These are phyloP conservation scores for Tolypocladium tropicale DNA, from an alignment of 2,329 filamentous ascomycete species.

Conservation along the genomic window DNA sequence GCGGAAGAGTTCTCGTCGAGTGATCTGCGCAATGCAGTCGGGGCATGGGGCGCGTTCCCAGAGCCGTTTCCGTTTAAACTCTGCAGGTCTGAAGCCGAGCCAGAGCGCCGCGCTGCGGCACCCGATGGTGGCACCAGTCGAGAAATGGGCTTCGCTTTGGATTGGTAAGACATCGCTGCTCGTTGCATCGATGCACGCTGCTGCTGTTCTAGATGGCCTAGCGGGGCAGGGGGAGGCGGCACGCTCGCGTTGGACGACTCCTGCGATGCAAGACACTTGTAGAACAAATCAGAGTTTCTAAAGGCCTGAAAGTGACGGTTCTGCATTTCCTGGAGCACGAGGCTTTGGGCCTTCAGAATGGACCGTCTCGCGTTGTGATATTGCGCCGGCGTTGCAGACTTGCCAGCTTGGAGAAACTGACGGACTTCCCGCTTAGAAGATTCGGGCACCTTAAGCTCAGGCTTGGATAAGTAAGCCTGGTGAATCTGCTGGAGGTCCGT, in stretches of 20 bases:
- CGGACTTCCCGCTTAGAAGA: constrained; percentile 60
- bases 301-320: constrained; percentile 72
- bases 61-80: constrained; percentile 25
- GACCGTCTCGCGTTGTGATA: constrained; percentile 76
- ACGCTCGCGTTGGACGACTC: constrained; percentile 44
- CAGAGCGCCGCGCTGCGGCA: constrained; percentile 28
- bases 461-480: constrained; percentile 74
- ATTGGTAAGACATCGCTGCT: constrained; percentile 26
- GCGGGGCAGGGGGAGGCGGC: constrained; percentile 1
- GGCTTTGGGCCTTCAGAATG: constrained; percentile 72
- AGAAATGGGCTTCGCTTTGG: constrained; percentile 31
- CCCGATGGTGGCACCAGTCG: constrained; percentile 28
- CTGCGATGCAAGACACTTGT: constrained; percentile 88
- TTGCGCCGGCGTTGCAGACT: constrained; percentile 64
- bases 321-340: constrained; percentile 76
- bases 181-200: constrained; percentile 12
- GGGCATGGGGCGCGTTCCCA: constrained; percentile 23
- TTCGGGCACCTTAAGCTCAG: constrained; percentile 69
- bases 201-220: background rate
- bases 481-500: constrained; percentile 85
- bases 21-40: constrained; percentile 47
- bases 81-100: constrained; percentile 39
- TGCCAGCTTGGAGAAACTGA: constrained; percentile 70
- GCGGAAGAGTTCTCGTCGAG: constrained; percentile 49
- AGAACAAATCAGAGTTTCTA: constrained; percentile 87